These are phyloP conservation scores for Magnaporthiopsis incrustans DNA, from an alignment of 2,329 filamentous ascomycete species.

Conservation along the genomic window DNA sequence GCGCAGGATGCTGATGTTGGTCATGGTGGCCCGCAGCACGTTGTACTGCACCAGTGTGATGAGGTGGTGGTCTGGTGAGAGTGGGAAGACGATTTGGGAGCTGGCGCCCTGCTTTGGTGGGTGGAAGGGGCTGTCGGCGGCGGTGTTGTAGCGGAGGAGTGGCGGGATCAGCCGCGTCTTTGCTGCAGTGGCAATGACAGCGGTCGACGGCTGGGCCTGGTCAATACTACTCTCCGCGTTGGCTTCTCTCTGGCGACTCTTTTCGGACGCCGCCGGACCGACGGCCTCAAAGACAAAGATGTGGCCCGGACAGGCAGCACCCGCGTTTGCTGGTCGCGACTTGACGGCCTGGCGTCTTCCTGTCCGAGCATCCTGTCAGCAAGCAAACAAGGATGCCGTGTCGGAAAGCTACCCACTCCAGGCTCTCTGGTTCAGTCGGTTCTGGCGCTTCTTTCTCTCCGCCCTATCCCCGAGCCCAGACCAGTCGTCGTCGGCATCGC, in stretches of 20 bases:
- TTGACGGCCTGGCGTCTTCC: not conserved
- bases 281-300: not conserved
- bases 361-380: not conserved
- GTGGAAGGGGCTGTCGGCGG: not conserved
- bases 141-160: not conserved
- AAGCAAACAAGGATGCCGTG: not conserved
- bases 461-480: slow-evolving; percentile 7
- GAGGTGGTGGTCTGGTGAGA: slow-evolving; percentile 11
- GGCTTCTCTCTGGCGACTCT: not conserved
- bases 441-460: slow-evolving; percentile 13
- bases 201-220: not conserved
- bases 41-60: slow-evolving; percentile 15
- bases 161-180: not conserved
- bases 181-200: not conserved
- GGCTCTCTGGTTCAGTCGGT: slow-evolving; percentile 12
- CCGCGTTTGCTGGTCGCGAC: not conserved
- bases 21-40: slow-evolving; percentile 12
- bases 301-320: not conserved
- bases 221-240: not conserved
- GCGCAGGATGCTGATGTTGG: slow-evolving; percentile 11
- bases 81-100: not conserved
- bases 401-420: slow-evolving; percentile 10
- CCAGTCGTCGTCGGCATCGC: slow-evolving; percentile 8
- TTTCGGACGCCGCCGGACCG: no score
- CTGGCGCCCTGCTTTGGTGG: not conserved